phyloP scores from a whole-genome alignment of 1,284 basidiomycete species.

The Trichosporon ovoides region DNA sequence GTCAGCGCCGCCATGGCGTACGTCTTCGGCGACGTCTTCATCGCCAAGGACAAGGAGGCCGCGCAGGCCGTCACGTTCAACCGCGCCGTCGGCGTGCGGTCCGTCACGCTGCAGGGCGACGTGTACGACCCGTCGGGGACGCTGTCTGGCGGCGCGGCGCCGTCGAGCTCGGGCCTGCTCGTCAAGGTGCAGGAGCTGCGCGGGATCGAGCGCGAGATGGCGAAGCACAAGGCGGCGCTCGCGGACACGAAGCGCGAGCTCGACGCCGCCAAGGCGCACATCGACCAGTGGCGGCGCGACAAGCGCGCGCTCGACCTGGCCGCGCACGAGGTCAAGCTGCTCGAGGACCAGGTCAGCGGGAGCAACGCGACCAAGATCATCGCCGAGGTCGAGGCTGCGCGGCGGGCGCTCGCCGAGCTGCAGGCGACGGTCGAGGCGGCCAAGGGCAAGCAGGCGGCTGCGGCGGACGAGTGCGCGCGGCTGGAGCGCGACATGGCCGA shows the following conservation, averaged over 20 bases:
- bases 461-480: constrained; percentile 71
- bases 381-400: constrained; percentile 64
- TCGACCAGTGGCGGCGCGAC: constrained; percentile 66
- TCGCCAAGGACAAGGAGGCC: constrained; percentile 83
- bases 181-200: constrained; percentile 81
- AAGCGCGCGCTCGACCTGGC: constrained; percentile 78
- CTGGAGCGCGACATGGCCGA: constrained; percentile 96
- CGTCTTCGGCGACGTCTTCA: constrained; percentile 88
- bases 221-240: constrained; percentile 56
- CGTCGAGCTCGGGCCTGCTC: constrained; percentile 68
- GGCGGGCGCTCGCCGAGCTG: constrained; percentile 64
- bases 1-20: constrained; percentile 86
- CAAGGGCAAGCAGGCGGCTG: constrained; percentile 69
- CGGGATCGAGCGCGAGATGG: constrained; percentile 58
- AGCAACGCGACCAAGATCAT: constrained; percentile 86
- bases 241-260: constrained; percentile 60
- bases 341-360: constrained; percentile 78
- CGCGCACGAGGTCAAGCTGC: constrained; percentile 73
- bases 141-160: constrained; percentile 84
- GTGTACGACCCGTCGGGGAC: constrained; percentile 96
- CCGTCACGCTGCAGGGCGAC: constrained; percentile 91
- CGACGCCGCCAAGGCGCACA: constrained; percentile 54
- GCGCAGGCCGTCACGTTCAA: constrained; percentile 87
- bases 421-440: constrained; percentile 61
- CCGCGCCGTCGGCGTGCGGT: constrained; percentile 65